Conservation (phyloP, 225 moss, liverwort and hornwort genomes). For the Physcomitrium patens region DNA sequence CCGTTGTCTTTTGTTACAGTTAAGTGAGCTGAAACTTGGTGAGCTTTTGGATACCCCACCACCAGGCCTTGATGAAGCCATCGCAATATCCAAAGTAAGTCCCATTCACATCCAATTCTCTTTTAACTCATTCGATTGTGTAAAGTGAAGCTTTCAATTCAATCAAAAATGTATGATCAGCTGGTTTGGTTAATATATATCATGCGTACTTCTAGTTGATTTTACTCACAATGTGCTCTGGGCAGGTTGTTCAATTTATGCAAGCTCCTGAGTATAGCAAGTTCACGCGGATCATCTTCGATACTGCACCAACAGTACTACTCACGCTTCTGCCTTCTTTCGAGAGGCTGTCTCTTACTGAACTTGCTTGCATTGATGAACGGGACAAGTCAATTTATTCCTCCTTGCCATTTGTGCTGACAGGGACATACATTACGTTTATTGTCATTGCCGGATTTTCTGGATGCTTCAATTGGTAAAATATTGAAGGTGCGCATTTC, state of each 20-base stretch:
- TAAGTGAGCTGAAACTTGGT: constrained; percentile 88
- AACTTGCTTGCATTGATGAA: constrained; percentile 3
- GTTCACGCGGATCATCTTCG: constrained; percentile 81
- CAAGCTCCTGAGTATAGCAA: constrained; percentile 80
- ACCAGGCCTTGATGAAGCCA: constrained; percentile 84
- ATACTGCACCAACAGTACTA: constrained; percentile 82
- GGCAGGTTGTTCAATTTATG: constrained; percentile 83
- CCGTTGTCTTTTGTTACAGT: constrained; percentile 46
- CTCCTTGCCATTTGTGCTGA: constrained; percentile 4
- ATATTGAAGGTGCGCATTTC: constrained; percentile 62
- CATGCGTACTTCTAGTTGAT: not conserved
- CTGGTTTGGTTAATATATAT: not conserved
- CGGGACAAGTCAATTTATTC: not conserved
- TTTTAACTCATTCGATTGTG: not conserved
- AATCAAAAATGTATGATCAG: not conserved
- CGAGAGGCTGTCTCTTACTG: not conserved
- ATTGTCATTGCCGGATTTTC: constrained; percentile 78
- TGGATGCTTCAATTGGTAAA: constrained; percentile 87
- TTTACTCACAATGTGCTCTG: constrained; percentile 2
- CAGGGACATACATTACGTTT: constrained; percentile 83
- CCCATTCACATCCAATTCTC: not conserved
- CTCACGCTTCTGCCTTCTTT: not conserved
- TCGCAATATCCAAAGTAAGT: constrained; percentile 82
- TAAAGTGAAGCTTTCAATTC: not conserved
- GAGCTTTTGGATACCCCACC: constrained; percentile 87